phyloP scores from a whole-genome alignment of 208 protist species.

The Trypanosoma melophagium region DNA sequence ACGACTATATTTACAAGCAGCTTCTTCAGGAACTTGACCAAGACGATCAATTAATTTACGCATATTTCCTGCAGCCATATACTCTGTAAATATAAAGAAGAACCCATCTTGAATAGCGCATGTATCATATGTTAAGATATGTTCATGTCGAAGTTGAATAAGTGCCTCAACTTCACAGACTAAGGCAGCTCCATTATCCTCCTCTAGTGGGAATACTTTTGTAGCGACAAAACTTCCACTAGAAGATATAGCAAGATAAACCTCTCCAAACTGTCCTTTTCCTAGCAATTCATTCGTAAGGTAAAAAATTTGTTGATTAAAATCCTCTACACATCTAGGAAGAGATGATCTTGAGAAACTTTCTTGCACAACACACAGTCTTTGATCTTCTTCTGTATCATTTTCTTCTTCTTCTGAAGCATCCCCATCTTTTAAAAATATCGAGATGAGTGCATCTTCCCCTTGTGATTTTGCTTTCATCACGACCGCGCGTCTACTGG shows the following conservation, averaged over 20 bases:
- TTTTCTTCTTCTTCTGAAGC: neutral
- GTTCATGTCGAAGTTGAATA: slow-evolving; percentile 36
- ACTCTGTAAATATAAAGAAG: slow-evolving; percentile 66
- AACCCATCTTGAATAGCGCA: slow-evolving; percentile 19
- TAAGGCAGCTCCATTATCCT: slow-evolving; percentile 16
- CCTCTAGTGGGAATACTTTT: slow-evolving; percentile 25
- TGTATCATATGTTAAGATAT: slow-evolving; percentile 57
- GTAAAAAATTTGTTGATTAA: slow-evolving; percentile 48
- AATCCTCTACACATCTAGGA: slow-evolving; percentile 30
- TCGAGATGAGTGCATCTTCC: slow-evolving; percentile 8
- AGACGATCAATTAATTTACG: slow-evolving; percentile 32
- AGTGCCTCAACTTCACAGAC: slow-evolving; percentile 45
- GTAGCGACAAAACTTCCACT: slow-evolving; percentile 24
- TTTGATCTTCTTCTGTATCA: neutral
- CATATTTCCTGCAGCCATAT: slow-evolving; percentile 49
- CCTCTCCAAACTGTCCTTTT: slow-evolving; percentile 43
- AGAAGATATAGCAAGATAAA: slow-evolving; percentile 21
- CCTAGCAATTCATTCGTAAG: slow-evolving; percentile 49
- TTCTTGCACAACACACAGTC: neutral
- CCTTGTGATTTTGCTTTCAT: slow-evolving; percentile 7
- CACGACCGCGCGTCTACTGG: neutral
- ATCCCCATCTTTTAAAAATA: slow-evolving; percentile 2
- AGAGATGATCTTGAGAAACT: neutral
- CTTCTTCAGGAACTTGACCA: slow-evolving; percentile 33
- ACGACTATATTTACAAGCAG: slow-evolving; percentile 24